Evolutionary conservation across 2,329 filamentous ascomycete species (phyloP).

Genomic region (Aspergillus sp.): DNA sequence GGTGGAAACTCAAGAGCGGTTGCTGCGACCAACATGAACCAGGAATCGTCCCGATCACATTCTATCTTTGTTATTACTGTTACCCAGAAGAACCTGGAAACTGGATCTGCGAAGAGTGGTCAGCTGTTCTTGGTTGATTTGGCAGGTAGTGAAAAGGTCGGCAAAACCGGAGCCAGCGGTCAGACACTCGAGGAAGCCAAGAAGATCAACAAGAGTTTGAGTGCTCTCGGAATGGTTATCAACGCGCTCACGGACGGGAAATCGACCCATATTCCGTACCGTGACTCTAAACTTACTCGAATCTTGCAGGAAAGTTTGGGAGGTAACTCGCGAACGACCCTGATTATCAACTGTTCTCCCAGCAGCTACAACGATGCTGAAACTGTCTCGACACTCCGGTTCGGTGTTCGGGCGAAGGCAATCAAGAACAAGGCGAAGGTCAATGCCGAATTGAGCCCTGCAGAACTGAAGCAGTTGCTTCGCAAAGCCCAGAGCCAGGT

Average conservation of each 20-base stretch:
- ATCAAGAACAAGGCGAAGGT: conserved; percentile 99
- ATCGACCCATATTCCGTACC: conserved; percentile 92
- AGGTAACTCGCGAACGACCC: conserved; percentile 95
- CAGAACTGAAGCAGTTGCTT: conserved; percentile 89
- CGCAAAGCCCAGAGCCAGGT: conserved; percentile 90
- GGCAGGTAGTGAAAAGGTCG: conserved; percentile 97
- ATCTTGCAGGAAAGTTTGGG: conserved; percentile 96
- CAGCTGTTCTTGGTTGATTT: conserved; percentile 97
- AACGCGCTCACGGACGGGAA: conserved; percentile 95
- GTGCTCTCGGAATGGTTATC: conserved; percentile 98
- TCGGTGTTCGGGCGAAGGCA: conserved; percentile 93
- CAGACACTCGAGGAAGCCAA: conserved; percentile 98
- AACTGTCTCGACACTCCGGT: conserved; percentile 86
- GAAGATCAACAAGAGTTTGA: conserved; percentile 99
- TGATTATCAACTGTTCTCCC: conserved; percentile 99
- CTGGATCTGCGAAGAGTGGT: conserved; percentile 91
- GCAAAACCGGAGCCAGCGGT: conserved; percentile 95
- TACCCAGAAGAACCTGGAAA: conserved; percentile 96
- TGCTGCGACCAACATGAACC: conserved; percentile 98
- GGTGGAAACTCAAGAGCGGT: conserved; percentile 89
- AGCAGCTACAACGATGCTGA: conserved; percentile 98
- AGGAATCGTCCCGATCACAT: conserved; percentile 95
- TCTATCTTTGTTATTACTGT: conserved; percentile 98
- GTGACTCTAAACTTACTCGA: conserved; percentile 95
- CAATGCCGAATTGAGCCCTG: conserved; percentile 94